Evolutionary conservation across 1,139 yeast genomes (phyloP), one percentile per base, ranked within the genome.

Genomic region (Zhuliangozyma blackwelliae): DNA sequence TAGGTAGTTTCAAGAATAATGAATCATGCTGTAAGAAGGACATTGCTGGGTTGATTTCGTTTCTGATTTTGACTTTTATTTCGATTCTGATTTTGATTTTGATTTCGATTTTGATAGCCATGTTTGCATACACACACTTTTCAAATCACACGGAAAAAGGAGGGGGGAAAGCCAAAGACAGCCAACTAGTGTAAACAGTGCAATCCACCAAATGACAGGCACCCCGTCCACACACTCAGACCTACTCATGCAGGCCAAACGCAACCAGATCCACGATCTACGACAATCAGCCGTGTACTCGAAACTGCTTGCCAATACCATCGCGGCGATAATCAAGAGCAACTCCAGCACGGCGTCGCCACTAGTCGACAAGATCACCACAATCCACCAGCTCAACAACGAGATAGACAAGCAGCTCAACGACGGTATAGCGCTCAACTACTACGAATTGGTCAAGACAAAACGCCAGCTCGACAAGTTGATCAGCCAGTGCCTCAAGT

Each of bases 301-400:
- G 9, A 50, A 52, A 29, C 70, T 64, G 36, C 46, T 68, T n/a
- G 45, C 49, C 5, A 42, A 43, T 10, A 46, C 63, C 1, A 35
- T 68, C 9, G 47, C 51, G 6, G 45, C 59, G 3, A 35, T 68
- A 5, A 43, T 64, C 8, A 44, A 45, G 23, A 45, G 54, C 33
- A 65, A 68, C 38, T 64, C 72, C 8, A 37, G 35, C 29, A 47
- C 47, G n/a, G 54, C 60, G 8, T 48, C 68, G 1, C 46, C 61
- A 1, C 46, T 65, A 7, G 41, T 69, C 9, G 75, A 69, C 40
- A 69, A 69, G 45, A 66, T 69, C 38, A 57, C 69, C n/a, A 68
- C 75, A 8, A 65, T 70, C 9, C 74, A 68, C 39, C 63, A 67
- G 34, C 49, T 70, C 16, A 65, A 70, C 47, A 38, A 49, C 5